Evolutionary conservation across 108 stramenopile genomes (phyloP), one percentile per base, ranked within the genome.

Genomic region (Stephanodiscus triporus): DNA sequence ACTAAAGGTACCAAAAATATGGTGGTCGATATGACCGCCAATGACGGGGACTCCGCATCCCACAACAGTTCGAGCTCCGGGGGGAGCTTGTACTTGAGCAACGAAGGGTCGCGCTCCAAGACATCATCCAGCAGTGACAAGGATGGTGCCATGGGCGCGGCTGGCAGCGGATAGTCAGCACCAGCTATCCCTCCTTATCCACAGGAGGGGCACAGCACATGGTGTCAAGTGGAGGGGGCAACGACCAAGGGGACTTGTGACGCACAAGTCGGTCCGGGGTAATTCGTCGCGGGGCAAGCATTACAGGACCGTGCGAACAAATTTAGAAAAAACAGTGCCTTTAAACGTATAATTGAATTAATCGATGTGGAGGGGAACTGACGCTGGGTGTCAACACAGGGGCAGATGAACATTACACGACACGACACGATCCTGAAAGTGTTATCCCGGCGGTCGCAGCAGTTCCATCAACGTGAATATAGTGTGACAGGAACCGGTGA

Each of bases 21-120:
- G 20, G 49, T 36, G 6, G 36, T 36, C 6, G 36, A 36, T 36
- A 36, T 36, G 36, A 36, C 36, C 36, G 36, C 6, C 36, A 6
- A 36, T 6, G 36, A 36, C 6, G 36, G 6, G 24, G 55, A 56
- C 55, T 56, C 55, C 55, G 55, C 55, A 56, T 56, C 23, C 55
- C 2, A 3, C 24, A 24, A 11, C 2, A 56, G 24, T 24, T 20
- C 23, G 23, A 5, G 23, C 26, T 56, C 23, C 2, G 55, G 23
- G 11, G 23, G 8, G 23, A 26, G 24, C 11, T 24, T 6, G 11
- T 2, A 8, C 8, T 56, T 22, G 2, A 26, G 26, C 23, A 22
- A 26, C 2, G 19, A 11, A 24, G 4, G 11, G 23, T 56, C 24
- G 11, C 23, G 24, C 55, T 22, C 11, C 8, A 2, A 11, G 24